phyloP scores from a whole-genome alignment of 208 protist genomes.

The Tritrichomonas foetus region DNA sequence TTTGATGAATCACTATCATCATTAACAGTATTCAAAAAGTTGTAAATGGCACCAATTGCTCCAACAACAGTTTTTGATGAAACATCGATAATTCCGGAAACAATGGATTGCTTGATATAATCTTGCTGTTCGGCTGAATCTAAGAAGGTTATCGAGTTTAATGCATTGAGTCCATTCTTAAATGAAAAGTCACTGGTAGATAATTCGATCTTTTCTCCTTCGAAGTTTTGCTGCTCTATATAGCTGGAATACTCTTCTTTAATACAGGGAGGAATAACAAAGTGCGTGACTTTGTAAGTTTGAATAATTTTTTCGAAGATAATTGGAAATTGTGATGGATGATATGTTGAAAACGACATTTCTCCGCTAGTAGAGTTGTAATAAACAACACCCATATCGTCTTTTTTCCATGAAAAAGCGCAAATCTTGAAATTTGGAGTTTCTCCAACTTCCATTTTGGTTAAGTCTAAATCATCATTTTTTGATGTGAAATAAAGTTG shows the following conservation, averaged over 20 bases:
- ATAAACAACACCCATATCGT: too few relatives aligned
- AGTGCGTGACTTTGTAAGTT: background rate
- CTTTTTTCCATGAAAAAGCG: too few relatives aligned
- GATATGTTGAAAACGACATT: too few relatives aligned
- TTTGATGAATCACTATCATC: background rate
- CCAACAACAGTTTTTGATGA: background rate
- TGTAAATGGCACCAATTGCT: background rate
- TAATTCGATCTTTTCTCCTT: background rate
- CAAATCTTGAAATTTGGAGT: too few relatives aligned
- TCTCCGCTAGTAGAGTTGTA: too few relatives aligned
- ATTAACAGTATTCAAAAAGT: background rate
- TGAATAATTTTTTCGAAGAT: background rate
- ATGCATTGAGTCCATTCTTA: background rate
- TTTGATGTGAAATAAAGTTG: too few relatives aligned
- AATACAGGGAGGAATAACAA: background rate
- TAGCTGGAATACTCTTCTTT: background rate
- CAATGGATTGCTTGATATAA: background rate
- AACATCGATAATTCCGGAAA: background rate
- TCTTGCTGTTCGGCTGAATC: background rate
- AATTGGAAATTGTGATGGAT: background rate
- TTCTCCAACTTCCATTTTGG: too few relatives aligned
- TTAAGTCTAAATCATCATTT: too few relatives aligned
- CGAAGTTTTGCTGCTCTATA: background rate
- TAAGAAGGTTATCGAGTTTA: background rate
- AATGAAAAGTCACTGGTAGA: background rate